phyloP scores from a whole-genome alignment of 2,329 filamentous ascomycete genomes.

The Exophiala mesophila region DNA sequence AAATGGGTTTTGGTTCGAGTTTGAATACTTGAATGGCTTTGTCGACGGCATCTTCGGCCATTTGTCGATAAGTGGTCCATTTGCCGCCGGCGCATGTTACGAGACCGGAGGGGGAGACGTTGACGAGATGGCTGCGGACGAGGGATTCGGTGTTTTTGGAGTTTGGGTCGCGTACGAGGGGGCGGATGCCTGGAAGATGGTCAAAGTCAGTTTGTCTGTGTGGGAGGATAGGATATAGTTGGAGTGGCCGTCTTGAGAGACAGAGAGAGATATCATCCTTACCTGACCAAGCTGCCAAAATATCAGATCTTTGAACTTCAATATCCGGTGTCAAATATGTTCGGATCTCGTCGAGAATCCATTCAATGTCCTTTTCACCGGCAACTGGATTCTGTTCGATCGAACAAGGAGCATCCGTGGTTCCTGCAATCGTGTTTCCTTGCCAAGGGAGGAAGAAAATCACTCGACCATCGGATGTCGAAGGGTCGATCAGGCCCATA shows the following conservation, averaged over 20 bases:
- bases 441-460: slow-evolving; percentile 95
- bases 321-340: slow-evolving; percentile 80
- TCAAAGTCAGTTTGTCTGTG: too few species aligned
- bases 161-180: slow-evolving; percentile 79
- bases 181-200: slow-evolving; percentile 69
- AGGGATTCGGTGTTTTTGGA: slow-evolving; percentile 80
- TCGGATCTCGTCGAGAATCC: slow-evolving; percentile 79
- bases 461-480: slow-evolving; percentile 80
- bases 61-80: slow-evolving; percentile 90
- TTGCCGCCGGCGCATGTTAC: slow-evolving; percentile 84
- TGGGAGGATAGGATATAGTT: not conserved
- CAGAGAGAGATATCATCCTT: slow-evolving; percentile 2
- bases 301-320: slow-evolving; percentile 75
- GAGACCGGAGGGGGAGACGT: slow-evolving; percentile 71
- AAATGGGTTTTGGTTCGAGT: slow-evolving; percentile 19
- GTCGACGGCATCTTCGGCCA: slow-evolving; percentile 86
- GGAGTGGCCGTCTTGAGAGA: not conserved
- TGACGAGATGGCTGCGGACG: slow-evolving; percentile 79
- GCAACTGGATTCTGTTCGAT: slow-evolving; percentile 71
- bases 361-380: slow-evolving; percentile 77
- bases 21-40: slow-evolving; percentile 39
- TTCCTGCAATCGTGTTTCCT: slow-evolving; percentile 85
- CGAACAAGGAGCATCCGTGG: slow-evolving; percentile 70
- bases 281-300: slow-evolving; percentile 79
- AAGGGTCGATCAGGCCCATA: slow-evolving; percentile 83